Conservation (phyloP, 768 basidiomycete genomes). For the Rhodosporidiobolus sp. region DNA sequence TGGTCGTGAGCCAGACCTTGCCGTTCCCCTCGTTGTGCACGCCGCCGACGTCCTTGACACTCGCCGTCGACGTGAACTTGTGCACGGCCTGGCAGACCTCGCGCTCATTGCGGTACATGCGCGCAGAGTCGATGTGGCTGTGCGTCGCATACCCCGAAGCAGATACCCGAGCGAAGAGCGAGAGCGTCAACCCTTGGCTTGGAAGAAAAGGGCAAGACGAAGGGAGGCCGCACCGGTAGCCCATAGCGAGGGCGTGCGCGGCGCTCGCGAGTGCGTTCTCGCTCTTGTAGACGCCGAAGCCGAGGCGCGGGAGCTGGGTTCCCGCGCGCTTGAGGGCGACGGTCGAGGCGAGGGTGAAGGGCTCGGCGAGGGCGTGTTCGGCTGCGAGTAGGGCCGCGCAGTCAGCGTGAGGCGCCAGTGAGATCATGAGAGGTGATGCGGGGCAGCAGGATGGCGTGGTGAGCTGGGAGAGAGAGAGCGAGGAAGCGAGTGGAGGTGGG, state of each 20-base stretch:
- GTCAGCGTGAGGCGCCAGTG: too few species aligned
- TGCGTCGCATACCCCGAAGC: neutral
- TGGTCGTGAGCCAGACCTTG: constrained; percentile 41
- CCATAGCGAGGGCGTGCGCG: constrained; percentile 9
- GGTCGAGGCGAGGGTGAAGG: constrained; percentile 3
- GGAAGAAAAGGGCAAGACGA: neutral
- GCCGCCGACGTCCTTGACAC: too few species aligned
- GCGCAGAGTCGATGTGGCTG: neutral
- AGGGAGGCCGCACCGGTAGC: constrained; percentile 19
- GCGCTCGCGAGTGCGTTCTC: neutral
- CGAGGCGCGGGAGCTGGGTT: constrained; percentile 46
- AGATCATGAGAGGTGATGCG: too few species aligned
- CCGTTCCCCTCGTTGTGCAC: constrained; percentile 6
- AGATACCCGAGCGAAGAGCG: constrained; percentile 13
- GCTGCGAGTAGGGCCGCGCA: constrained; percentile 1
- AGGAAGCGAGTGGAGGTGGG: neutral
- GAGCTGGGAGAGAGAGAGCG: too few species aligned
- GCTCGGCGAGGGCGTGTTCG: constrained; percentile 16
- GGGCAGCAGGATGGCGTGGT: too few species aligned
- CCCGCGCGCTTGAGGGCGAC: constrained; percentile 35
- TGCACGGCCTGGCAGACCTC: constrained; percentile 26
- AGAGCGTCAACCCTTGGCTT: constrained; percentile 18
- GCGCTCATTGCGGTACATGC: constrained; percentile 17
- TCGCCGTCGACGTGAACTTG: neutral
- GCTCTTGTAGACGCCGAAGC: constrained; percentile 49